Evolutionary conservation across 148 eudicot genomes (phyloP).

Genomic region (Amaranthus palmeri): DNA sequence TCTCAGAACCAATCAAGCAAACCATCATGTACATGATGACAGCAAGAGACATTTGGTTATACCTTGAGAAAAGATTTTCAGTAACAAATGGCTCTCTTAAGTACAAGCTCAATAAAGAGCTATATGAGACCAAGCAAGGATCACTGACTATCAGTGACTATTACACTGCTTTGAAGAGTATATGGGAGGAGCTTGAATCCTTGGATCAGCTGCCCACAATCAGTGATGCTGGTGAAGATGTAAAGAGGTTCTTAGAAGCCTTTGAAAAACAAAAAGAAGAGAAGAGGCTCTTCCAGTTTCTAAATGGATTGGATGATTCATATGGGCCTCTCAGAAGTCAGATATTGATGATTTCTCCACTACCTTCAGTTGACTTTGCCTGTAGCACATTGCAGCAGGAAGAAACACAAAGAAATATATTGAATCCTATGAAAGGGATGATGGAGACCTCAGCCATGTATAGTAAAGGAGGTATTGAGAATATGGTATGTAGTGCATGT

Average conservation of each 20-base stretch:
- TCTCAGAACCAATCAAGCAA: background rate
- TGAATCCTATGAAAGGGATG: background rate
- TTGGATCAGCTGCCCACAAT: background rate
- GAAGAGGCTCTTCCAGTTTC: background rate
- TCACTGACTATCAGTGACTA: background rate
- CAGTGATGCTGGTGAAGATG: too few relatives aligned
- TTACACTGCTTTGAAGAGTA: background rate
- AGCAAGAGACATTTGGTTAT: background rate
- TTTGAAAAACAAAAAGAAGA: background rate
- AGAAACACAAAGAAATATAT: background rate
- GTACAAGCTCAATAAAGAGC: background rate
- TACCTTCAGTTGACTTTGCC: background rate
- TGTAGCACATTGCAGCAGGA: background rate
- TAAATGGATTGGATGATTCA: background rate
- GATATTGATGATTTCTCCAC: background rate
- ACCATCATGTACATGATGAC: background rate
- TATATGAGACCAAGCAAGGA: background rate
- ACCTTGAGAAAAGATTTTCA: background rate
- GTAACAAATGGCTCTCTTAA: background rate
- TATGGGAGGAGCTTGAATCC: background rate
- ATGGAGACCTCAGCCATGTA: background rate
- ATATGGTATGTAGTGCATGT: background rate
- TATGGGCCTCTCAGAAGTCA: background rate
- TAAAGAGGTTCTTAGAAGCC: background rate
- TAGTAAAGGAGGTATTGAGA: background rate